Percentiles rank a stretch among this genome's conserved stretches.
Conservation (phyloP, 2,329 filamentous ascomycete genomes). For the Grosmannia penicillata region DNA sequence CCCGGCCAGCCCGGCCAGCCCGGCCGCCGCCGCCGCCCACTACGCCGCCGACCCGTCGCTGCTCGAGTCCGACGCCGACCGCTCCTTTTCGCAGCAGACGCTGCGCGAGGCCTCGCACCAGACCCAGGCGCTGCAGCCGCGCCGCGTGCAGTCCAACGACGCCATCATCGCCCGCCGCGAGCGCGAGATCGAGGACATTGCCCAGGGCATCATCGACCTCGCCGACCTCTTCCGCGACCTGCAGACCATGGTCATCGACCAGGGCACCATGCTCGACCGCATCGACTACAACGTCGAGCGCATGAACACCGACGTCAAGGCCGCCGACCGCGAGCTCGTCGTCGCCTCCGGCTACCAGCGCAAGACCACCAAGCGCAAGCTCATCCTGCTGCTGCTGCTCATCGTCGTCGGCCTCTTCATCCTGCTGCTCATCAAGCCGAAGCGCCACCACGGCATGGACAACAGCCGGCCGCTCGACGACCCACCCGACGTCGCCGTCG, state of each 20-base stretch:
- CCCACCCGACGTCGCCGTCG: no score
- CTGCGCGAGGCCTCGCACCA: conserved; percentile 64
- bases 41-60: conserved; percentile 63
- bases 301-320: conserved; percentile 88
- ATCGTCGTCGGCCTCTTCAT: conserved; percentile 81
- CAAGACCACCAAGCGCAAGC: conserved; percentile 77
- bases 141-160: conserved; percentile 61
- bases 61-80: conserved; percentile 86
- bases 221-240: conserved; percentile 94
- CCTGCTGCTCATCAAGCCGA: conserved; percentile 66
- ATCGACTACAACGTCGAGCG: conserved; percentile 97
- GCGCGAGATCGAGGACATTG: conserved; percentile 93
- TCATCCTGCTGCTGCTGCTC: conserved; percentile 76
- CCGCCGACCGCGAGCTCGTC: conserved; percentile 80
- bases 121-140: conserved; percentile 43
- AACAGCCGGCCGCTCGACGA: no score
- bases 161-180: conserved; percentile 79
- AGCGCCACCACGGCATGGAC: conserved; percentile 22
- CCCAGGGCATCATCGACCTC: conserved; percentile 92
- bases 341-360: conserved; percentile 82
- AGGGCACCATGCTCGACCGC: conserved; percentile 80
- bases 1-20: conserved; percentile 17
- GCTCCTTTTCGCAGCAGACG: conserved; percentile 79
- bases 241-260: conserved; percentile 88
- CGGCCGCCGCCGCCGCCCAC: conserved; percentile 9